Conservation (phyloP, 2,329 filamentous ascomycete species). For the Pseudogymnoascus sp. region DNA sequence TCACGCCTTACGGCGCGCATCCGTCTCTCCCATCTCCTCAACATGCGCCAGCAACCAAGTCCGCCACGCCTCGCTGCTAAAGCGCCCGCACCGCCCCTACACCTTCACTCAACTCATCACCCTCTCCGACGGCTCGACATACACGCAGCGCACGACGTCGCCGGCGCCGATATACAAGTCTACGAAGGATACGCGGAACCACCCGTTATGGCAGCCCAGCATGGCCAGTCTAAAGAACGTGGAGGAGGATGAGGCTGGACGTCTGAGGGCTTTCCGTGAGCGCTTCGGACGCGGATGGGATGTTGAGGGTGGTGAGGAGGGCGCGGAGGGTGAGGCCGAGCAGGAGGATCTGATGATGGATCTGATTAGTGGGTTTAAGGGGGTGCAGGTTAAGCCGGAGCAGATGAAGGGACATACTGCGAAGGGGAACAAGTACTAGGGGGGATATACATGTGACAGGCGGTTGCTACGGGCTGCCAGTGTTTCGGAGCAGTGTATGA, state of each 20-base stretch:
- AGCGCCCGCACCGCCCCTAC: constrained; percentile 85
- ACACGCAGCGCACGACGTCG: constrained; percentile 69
- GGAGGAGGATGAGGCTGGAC: constrained; percentile 91
- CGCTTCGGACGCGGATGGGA: constrained; percentile 84
- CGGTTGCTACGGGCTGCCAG: background rate
- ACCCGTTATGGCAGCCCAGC: constrained; percentile 82
- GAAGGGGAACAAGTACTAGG: constrained; percentile 31
- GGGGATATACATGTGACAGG: background rate
- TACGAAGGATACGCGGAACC: constrained; percentile 81
- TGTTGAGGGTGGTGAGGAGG: constrained; percentile 36
- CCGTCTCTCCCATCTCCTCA: constrained; percentile 11
- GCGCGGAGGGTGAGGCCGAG: constrained; percentile 25
- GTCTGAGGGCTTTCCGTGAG: constrained; percentile 75
- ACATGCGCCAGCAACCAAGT: constrained; percentile 16
- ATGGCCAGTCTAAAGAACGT: constrained; percentile 75
- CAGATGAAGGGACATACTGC: constrained; percentile 32
- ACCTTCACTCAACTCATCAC: constrained; percentile 95
- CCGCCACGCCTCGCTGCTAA: constrained; percentile 76
- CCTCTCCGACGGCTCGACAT: constrained; percentile 84
- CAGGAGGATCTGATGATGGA: constrained; percentile 50
- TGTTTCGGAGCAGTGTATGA: constrained; percentile 4
- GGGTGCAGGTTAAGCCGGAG: constrained; percentile 16
- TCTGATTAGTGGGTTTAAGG: constrained; percentile 43
- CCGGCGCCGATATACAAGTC: constrained; percentile 53
- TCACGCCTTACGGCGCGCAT: constrained; percentile 18